Percentiles rank a stretch among this genome's conserved stretches.
These are phyloP conservation scores for Trifolium dubium DNA, from an alignment of 306 rosid species.

Conservation along the genomic window DNA sequence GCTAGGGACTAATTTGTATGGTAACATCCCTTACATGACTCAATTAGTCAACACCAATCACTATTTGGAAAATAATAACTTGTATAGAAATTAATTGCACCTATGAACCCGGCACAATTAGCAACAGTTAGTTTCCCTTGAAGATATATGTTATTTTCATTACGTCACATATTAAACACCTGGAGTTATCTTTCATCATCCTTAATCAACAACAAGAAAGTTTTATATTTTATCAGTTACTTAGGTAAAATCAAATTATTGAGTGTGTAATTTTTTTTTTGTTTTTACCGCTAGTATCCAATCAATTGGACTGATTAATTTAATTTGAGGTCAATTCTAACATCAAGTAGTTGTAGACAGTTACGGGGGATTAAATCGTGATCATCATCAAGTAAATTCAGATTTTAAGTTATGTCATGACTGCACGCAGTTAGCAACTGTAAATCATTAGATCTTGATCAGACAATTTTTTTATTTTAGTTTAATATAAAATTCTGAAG, in stretches of 20 bases:
- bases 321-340: too few species aligned
- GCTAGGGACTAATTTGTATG: not conserved
- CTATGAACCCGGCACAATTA: conserved; percentile 27
- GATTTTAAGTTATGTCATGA: too few species aligned
- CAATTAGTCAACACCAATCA: conserved; percentile 2
- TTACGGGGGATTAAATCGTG: too few species aligned
- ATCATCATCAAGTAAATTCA: too few species aligned
- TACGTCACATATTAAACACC: conserved; percentile 13
- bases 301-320: too few species aligned
- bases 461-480: too few species aligned
- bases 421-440: too few species aligned
- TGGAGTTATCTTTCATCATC: conserved; percentile 20
- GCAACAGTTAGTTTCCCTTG: not conserved
- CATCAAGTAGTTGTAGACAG: too few species aligned
- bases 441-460: too few species aligned
- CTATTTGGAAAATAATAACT: not conserved
- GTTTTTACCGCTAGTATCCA: too few species aligned
- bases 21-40: not conserved
- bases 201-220: not conserved
- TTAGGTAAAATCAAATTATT: not conserved
- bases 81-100: conserved; percentile 7
- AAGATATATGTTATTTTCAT: not conserved
- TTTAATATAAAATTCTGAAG: too few species aligned
- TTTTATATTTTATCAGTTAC: not conserved
- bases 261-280: too few species aligned